Base-by-base conservation (phyloP, 805 yeast genomes). In the Candida vaughaniae region DNA sequence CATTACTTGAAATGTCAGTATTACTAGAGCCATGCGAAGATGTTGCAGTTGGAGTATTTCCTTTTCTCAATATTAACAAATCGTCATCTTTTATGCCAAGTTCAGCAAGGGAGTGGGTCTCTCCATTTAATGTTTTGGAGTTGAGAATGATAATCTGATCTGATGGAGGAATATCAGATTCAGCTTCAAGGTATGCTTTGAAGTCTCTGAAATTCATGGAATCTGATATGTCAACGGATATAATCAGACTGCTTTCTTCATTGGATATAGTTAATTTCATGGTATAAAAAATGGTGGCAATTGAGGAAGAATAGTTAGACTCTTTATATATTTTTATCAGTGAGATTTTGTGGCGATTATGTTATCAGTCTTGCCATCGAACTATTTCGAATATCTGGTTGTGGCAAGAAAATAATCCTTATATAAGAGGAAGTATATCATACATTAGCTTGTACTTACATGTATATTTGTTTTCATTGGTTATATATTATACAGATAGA, bases 111-210 rank as follows among this genome's bases (percentile, higher is more conserved):
- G 77, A 60, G 31, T 54, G 56, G 3, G 53, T 33, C 4, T 30
- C 27, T 12, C 40, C 48, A 2, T 47, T 38, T 23, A 85, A 47
- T 4, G 59, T 50, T 17, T 62, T 61, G 41, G 74, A 73, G 43
- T 80, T 71, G 48, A 65, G 66, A 16, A 65, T 53, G 31, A 87
- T 48, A n/a, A 65, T 56, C 51, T 82, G 85, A 11, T 60, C 49
- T 0, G 54, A 49, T 3, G 72, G 60, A 8, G 66, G 62, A 34
- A 82, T 71, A 10, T 66, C 71, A 6, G 88, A 73, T 51, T 87
- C 95, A 1, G 82, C 78, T 42, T 81, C 82, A 7, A 89, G 53
- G 45, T 82, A 78, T 0, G 91, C 95, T 41, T 76, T 71, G 46
- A 90, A 72, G 55, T 89, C 96, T 10, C 57, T 66, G 7, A 88